These are phyloP conservation scores for Boletus huronensis DNA, from an alignment of 768 basidiomycete genomes.

Conservation along the genomic window DNA sequence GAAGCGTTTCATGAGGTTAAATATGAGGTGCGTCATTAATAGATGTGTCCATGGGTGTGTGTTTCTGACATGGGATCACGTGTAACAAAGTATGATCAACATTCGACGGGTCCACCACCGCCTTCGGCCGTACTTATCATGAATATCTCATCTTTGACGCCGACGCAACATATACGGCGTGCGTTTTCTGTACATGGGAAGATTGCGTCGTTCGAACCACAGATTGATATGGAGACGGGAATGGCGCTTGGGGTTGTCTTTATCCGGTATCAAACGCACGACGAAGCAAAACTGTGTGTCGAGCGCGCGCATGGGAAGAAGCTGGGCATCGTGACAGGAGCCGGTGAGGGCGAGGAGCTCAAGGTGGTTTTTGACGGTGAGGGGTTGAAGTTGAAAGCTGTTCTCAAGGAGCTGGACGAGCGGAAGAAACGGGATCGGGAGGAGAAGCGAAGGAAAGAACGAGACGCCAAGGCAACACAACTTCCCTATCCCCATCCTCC, in stretches of 20 bases:
- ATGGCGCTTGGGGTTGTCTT: constrained; percentile 78
- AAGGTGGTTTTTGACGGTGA: constrained; percentile 80
- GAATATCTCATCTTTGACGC: constrained; percentile 67
- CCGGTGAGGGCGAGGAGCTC: constrained; percentile 55
- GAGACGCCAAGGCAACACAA: constrained; percentile 22
- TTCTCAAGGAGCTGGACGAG: constrained; percentile 61
- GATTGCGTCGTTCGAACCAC: constrained; percentile 66
- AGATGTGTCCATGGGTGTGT: background rate
- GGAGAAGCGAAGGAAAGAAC: constrained; percentile 45
- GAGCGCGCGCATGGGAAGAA: constrained; percentile 64
- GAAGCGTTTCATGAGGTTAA: constrained; percentile 43
- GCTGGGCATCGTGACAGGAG: constrained; percentile 45
- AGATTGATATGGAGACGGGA: constrained; percentile 78
- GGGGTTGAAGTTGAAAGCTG: constrained; percentile 57
- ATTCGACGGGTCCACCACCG: constrained; percentile 71
- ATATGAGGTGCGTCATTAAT: constrained; percentile 50
- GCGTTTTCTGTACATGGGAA: constrained; percentile 63
- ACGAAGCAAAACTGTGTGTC: constrained; percentile 67
- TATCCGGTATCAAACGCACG: constrained; percentile 61
- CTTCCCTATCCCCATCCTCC: constrained; percentile 11
- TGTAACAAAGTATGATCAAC: constrained; percentile 59
- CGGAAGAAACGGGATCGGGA: constrained; percentile 45
- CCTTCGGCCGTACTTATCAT: constrained; percentile 71
- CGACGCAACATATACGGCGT: constrained; percentile 58
- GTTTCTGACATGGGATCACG: constrained; percentile 3